These are phyloP conservation scores for Zoysia matrella DNA, from an alignment of 202 grass and related monocot genomes.

Conservation along the genomic window DNA sequence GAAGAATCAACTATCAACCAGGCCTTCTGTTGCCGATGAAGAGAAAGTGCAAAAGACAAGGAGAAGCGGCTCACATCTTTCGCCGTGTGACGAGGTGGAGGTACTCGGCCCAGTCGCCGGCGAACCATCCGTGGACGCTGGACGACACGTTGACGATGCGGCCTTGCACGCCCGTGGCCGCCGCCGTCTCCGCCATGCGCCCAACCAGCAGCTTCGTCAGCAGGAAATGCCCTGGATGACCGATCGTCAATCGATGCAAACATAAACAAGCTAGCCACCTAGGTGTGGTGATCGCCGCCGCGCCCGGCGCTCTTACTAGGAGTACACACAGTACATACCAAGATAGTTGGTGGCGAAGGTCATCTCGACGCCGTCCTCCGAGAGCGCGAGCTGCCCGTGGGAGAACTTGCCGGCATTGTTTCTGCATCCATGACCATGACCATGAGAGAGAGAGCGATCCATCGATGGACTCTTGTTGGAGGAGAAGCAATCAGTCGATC, in stretches of 20 bases:
- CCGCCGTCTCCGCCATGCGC: slow-evolving; percentile 78
- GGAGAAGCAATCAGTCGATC: too few relatives aligned
- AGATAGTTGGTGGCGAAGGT: slow-evolving; percentile 97
- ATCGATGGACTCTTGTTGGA: too few relatives aligned
- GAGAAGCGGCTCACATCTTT: slow-evolving; percentile 60
- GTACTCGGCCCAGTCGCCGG: slow-evolving; percentile 84
- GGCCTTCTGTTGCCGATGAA: too few relatives aligned
- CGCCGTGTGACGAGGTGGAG: slow-evolving; percentile 71
- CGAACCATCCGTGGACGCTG: slow-evolving; percentile 25
- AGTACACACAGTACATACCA: slow-evolving; percentile 26
- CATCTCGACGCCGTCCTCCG: too few relatives aligned
- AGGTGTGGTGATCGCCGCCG: not conserved
- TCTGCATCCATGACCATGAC: slow-evolving; percentile 37
- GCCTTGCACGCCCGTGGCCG: slow-evolving; percentile 61
- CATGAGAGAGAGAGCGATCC: too few relatives aligned
- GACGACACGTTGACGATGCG: slow-evolving; percentile 94
- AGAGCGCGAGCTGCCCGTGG: slow-evolving; percentile 68
- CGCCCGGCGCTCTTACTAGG: too few relatives aligned
- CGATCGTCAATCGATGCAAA: not conserved
- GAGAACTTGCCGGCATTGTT: slow-evolving; percentile 99
- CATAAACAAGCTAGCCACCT: too few relatives aligned
- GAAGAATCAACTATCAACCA: too few relatives aligned
- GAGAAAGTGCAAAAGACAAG: not conserved
- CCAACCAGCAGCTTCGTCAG: slow-evolving; percentile 73
- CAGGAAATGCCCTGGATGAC: slow-evolving; percentile 69